Evolutionary conservation across 2,329 filamentous ascomycete species (phyloP).

Genomic region (Pezicula carpinea): DNA sequence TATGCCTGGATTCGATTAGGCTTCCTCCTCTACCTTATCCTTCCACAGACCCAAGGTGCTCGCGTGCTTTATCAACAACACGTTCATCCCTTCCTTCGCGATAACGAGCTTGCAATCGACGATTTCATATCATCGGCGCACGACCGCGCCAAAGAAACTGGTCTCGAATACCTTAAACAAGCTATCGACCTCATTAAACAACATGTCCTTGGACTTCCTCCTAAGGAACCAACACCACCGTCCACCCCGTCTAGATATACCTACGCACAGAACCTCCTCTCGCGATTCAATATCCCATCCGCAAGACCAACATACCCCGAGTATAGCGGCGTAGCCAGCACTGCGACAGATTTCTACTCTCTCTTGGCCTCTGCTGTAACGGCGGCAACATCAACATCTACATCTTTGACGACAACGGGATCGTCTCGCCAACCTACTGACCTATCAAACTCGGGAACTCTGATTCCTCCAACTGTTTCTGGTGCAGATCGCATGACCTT

Average conservation of each 20-base stretch:
- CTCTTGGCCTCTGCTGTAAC: slow-evolving; percentile 71
- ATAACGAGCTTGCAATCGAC: slow-evolving; percentile 87
- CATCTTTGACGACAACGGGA: slow-evolving; percentile 18
- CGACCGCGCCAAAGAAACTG: slow-evolving; percentile 70
- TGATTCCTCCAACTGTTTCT: slow-evolving; percentile 68
- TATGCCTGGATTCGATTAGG: slow-evolving; percentile 86
- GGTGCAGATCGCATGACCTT: slow-evolving; percentile 68
- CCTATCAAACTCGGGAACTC: slow-evolving; percentile 51
- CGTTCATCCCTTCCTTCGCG: slow-evolving; percentile 80
- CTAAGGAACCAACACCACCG: slow-evolving; percentile 41
- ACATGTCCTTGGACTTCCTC: slow-evolving; percentile 73
- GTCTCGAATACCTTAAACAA: slow-evolving; percentile 69
- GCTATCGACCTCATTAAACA: slow-evolving; percentile 69
- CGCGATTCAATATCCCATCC: slow-evolving; percentile 78
- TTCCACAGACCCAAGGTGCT: slow-evolving; percentile 96
- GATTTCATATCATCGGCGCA: slow-evolving; percentile 80
- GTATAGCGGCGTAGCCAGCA: slow-evolving; percentile 33
- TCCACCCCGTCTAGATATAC: slow-evolving; percentile 39
- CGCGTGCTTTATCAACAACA: slow-evolving; percentile 79
- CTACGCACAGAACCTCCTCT: slow-evolving; percentile 79
- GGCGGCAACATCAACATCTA: slow-evolving; percentile 31
- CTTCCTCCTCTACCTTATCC: slow-evolving; percentile 88
- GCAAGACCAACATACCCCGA: slow-evolving; percentile 49
- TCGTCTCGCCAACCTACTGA: slow-evolving; percentile 32
- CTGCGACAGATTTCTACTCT: slow-evolving; percentile 66